These are phyloP conservation scores for Buddleja alternifolia DNA, from an alignment of 257 asterid genomes.

Conservation along the genomic window DNA sequence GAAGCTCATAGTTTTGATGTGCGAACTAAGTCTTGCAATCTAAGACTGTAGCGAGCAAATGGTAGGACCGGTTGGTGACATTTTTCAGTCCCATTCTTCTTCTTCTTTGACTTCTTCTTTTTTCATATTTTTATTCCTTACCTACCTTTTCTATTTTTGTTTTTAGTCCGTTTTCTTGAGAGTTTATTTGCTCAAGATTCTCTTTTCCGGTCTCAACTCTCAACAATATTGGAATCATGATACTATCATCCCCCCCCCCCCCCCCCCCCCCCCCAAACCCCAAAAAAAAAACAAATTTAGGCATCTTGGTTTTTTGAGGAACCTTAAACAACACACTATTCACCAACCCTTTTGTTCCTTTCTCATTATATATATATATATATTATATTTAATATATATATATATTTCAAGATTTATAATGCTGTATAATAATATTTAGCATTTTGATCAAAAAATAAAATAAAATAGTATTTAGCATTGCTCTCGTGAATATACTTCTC, in stretches of 20 bases:
- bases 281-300: not conserved
- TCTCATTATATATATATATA: conserved; percentile 12
- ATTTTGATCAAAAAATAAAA: no score
- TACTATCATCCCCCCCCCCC: no score
- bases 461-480: conserved; percentile 5
- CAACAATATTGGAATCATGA: no score
- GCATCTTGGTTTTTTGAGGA: no score
- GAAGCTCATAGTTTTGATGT: no score
- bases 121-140: not conserved
- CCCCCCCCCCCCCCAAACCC: no score
- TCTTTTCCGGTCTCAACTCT: conserved; percentile 22
- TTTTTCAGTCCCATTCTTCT: conserved; percentile 5
- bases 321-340: conserved; percentile 7
- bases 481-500: not conserved
- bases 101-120: not conserved
- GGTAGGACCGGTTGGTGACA: no score
- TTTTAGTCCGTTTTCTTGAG: not conserved
- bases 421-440: no score
- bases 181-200: conserved; percentile 14
- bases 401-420: not conserved
- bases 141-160: not conserved
- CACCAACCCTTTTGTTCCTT: conserved; percentile 14
- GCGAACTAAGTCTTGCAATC: no score
- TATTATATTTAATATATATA: no score
- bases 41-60: no score